Percentiles rank a stretch among this genome's conserved stretches.
Conservation (phyloP, 352 stramenopile species). For the Aphanomyces stellatus region DNA sequence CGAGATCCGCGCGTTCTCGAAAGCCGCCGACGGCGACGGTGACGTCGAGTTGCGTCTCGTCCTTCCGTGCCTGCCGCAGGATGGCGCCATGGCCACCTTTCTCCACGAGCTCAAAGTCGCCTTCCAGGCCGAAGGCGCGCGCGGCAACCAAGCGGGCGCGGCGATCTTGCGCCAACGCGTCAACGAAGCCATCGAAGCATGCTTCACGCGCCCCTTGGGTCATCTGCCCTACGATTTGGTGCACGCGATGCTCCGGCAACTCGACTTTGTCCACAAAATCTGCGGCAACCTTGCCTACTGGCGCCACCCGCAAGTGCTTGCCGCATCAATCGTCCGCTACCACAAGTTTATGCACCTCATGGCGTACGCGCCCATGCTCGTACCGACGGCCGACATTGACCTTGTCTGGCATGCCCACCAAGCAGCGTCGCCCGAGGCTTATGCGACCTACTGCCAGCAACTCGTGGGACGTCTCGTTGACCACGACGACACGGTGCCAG, state of each 20-base stretch:
- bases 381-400: slow-evolving; percentile 15
- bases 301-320: slow-evolving; percentile 1
- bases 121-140: not conserved
- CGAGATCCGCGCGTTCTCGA: not conserved
- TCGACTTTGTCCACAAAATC: slow-evolving; percentile 19
- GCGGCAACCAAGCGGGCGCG: not conserved
- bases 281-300: slow-evolving; percentile 11
- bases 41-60: not conserved
- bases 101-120: not conserved
- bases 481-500: slow-evolving; percentile 13
- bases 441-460: not conserved
- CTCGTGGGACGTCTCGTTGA: not conserved
- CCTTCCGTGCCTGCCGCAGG: not conserved
- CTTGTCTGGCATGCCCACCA: slow-evolving; percentile 16
- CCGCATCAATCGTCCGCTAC: slow-evolving; percentile 5
- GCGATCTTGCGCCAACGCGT: not conserved
- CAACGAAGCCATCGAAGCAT: not conserved
- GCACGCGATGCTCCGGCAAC: slow-evolving; percentile 16
- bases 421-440: not conserved
- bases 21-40: too few species aligned
- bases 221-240: slow-evolving; percentile 3
- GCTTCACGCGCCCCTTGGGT: not conserved
- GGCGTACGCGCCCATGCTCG: not conserved
- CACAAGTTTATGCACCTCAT: slow-evolving; percentile 21
- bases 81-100: not conserved